A percentile compares a stretch with the other conserved stretches of the same genome.
These are phyloP conservation scores for Malus asiatica DNA, from an alignment of 306 rosid species.

Conservation along the genomic window DNA sequence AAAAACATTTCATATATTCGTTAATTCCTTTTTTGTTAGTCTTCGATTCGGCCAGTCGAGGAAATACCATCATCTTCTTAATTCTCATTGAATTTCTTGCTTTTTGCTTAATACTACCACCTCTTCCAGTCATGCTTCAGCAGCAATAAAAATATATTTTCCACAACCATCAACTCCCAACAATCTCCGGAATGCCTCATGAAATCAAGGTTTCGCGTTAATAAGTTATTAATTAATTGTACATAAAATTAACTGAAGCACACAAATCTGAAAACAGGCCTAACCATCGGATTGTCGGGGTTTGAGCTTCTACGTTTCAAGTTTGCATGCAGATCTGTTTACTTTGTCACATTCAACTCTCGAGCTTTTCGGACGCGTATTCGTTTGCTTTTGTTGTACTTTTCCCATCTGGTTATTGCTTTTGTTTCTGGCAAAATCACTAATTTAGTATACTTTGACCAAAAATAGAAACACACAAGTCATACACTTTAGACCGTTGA, in stretches of 20 bases:
- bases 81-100: too few species aligned
- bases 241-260: background rate
- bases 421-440: background rate
- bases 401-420: background rate
- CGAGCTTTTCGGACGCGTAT: background rate
- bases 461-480: background rate
- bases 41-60: too few species aligned
- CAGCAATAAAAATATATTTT: background rate
- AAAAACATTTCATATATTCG: too few species aligned
- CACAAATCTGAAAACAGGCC: background rate
- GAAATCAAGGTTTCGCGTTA: background rate
- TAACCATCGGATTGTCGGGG: background rate
- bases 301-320: background rate
- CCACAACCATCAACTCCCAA: too few species aligned
- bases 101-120: too few species aligned
- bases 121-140: background rate
- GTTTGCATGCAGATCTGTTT: background rate
- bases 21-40: too few species aligned
- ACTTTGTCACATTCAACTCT: background rate
- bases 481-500: background rate
- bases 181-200: too few species aligned
- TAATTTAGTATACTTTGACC: background rate
- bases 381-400: background rate
- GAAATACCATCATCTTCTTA: too few species aligned
- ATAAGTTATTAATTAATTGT: too few species aligned